Base-by-base conservation (phyloP, 306 rosid species). In the Elaeagnus macrophylla region DNA sequence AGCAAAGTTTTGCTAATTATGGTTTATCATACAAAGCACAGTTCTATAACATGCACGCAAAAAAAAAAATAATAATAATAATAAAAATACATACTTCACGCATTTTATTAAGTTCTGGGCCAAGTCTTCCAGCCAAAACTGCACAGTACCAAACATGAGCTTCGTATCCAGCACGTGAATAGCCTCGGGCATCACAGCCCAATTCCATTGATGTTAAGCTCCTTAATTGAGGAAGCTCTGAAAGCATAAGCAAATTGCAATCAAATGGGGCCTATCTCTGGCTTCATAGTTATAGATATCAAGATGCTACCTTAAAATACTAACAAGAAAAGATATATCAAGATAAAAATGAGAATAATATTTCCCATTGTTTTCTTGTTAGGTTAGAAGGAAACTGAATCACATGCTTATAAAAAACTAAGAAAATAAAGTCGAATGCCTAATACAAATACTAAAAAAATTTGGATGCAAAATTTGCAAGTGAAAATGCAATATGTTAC, bases 1-100 rank as follows among this genome's bases (percentile, higher is more conserved):
- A 1, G 32, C 4, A 25, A 25, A 68, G 15, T 16, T 37, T 40
- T 8, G 15, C 7, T 32, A 32, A 3, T 6, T 37, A 60, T 2
- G 37, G 12, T 9, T 13, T 19, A 48, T 16, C 41, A 42, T 9
- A 25, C 47, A 47, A 42, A 11, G 49, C 56, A 64, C 12, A 20
- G 56, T 55, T 48, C 53, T 41, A 7, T 51, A 75, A 44, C n/a
- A 42, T 20, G 39, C 45, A 65, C 16, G 39, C 16, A 14, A 60
- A 74, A 52, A 54, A 65, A 48, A n/a, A n/a, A n/a, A n/a, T n/a
- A n/a, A n/a, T n/a, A n/a, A n/a, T n/a, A n/a, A n/a, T n/a, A n/a
- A n/a, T n/a, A n/a, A n/a, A n/a, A n/a, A n/a, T n/a, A 67, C 91
- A 61, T 86, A 86, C 97, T 81, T 79, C 86, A 58, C 97, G 95